Conservation (phyloP, 176 grass and related monocot genomes). For the Luzula sylvatica region DNA sequence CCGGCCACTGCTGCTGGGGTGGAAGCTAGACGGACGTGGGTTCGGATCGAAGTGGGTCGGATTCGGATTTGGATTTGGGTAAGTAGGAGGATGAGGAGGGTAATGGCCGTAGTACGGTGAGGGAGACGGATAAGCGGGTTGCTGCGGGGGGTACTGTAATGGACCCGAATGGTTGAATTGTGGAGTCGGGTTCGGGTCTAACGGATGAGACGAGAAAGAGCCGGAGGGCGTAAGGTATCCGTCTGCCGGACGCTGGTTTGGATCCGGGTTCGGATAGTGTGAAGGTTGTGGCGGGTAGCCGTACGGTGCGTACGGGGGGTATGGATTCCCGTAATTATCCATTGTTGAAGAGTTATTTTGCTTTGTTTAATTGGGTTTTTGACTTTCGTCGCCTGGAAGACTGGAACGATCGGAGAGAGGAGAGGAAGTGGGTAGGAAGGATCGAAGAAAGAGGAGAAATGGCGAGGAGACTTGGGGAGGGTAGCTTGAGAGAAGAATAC, state of each 20-base stretch:
- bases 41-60: neutral
- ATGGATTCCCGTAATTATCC: neutral
- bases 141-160: conserved; percentile 20
- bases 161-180: conserved; percentile 22
- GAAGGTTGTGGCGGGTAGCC: neutral
- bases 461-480: no score
- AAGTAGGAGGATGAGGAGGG: neutral
- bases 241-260: neutral
- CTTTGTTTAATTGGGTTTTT: no score
- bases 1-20: neutral
- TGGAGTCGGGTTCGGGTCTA: neutral
- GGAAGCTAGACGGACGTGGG: neutral
- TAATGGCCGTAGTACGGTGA: neutral
- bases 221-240: neutral
- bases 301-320: neutral
- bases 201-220: conserved; percentile 4
- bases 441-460: no score
- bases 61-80: neutral
- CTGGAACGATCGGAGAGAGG: no score
- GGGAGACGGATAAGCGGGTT: neutral
- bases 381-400: no score
- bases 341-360: neutral
- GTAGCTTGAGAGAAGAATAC: no score
- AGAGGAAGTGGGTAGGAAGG: no score
- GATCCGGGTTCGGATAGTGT: neutral